Evolutionary conservation across 179 eudicot genomes (phyloP), one percentile per base, ranked within the genome.

Genomic region (Sideroxylon spinosum): DNA sequence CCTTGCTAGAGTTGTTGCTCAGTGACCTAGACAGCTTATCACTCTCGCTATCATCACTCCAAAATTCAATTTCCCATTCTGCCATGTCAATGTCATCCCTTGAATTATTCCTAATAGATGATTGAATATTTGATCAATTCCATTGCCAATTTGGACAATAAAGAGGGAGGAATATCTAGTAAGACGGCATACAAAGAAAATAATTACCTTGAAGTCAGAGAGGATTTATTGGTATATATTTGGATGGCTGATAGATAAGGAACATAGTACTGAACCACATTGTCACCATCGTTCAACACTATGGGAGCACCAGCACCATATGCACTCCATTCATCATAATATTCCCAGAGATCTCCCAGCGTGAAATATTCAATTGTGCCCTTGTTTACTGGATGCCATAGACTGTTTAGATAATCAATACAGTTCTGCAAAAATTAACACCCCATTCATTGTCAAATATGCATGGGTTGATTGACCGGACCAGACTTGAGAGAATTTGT

Each of bases 271-370:
- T 96, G 98, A 4, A 94, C 87, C 13, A 96, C 84, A 59, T 86
- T 84, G 78, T 92, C 92, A 19, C 82, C 88, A 0, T 57, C 50
- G 9, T 37, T 70, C 9, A 83, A 44, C 14, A 14, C 13, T 71
- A 96, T 81, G 10, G 98, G 97, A 70, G 92, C 97, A 56, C 99
- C 99, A 6, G 93, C 97, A 6, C 99, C 99, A 78, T 94, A 96
- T 26, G 92, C 98, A 84, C 88, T 85, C 84, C 84, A 85, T 78
- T 85, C 88, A 74, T 76, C 86, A 32, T 75, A 84, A 73, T 28
- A 73, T 66, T 78, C 91, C 83, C 98, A 96, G n/a, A 96, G 87
- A 91, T 96, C 97, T 77, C 84, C 80, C 74, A 94, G 71, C n/a
- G 84, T 86, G 60, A 96, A 93, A 61, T 81, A 94, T 60, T 93